Conservation (phyloP, 805 yeast species). For the Metschnikowia lunata region DNA sequence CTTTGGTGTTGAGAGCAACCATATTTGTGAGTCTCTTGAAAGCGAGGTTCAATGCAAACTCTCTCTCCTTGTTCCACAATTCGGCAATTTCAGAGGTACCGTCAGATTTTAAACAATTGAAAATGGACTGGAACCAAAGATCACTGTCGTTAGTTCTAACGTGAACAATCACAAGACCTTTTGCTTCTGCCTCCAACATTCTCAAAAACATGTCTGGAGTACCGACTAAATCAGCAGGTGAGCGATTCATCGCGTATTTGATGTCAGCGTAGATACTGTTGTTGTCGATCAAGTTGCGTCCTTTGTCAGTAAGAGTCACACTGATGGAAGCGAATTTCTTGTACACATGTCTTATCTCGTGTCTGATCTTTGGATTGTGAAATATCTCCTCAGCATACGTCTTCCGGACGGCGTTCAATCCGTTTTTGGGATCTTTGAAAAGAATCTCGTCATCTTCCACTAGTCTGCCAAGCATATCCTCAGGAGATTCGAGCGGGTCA, state of each 20-base stretch:
- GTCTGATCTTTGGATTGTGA: constrained; percentile 76
- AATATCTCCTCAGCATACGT: constrained; percentile 75
- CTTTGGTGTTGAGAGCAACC: constrained; percentile 74
- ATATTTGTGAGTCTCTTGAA: constrained; percentile 62
- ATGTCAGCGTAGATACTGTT: constrained; percentile 82
- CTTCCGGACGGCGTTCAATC: constrained; percentile 68
- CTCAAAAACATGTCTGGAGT: constrained; percentile 80
- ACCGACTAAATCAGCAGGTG: constrained; percentile 65
- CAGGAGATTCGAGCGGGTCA: constrained; percentile 61
- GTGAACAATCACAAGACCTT: constrained; percentile 65
- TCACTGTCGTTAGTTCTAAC: constrained; percentile 48
- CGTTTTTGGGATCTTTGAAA: constrained; percentile 56
- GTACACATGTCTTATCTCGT: constrained; percentile 59
- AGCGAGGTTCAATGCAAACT: constrained; percentile 60
- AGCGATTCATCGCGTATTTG: constrained; percentile 82
- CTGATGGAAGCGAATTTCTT: constrained; percentile 63
- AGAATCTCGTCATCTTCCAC: constrained; percentile 45
- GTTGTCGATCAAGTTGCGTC: constrained; percentile 63
- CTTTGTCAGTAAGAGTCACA: constrained; percentile 76
- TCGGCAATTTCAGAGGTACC: constrained; percentile 70
- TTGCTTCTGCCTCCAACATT: constrained; percentile 87
- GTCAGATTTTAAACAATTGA: constrained; percentile 62
- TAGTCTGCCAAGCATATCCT: constrained; percentile 48
- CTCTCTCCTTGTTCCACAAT: constrained; percentile 79
- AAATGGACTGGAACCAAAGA: constrained; percentile 39